These are phyloP conservation scores for Syzygium grande DNA, from an alignment of 345 rosid genomes.

Conservation along the genomic window DNA sequence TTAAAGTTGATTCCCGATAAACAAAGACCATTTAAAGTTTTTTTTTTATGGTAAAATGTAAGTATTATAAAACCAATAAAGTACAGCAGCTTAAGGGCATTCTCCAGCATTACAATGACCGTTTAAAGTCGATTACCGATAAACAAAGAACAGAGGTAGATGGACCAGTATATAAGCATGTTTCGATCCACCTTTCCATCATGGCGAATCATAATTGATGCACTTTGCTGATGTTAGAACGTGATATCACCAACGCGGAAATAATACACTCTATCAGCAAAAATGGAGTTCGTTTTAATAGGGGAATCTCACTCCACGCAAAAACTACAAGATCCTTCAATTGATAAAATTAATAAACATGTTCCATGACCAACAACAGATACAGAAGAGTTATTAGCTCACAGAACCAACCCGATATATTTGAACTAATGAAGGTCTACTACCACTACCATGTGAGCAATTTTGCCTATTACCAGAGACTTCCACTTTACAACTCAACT, in stretches of 20 bases:
- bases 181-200: neutral
- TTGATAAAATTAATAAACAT: neutral
- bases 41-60: too few species aligned
- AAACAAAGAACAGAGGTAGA: neutral
- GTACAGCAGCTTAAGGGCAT: too few species aligned
- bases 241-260: too few species aligned
- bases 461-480: neutral
- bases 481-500: slow-evolving; percentile 7
- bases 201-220: neutral
- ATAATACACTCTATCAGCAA: too few species aligned
- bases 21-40: too few species aligned
- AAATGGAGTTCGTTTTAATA: neutral
- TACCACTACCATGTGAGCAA: neutral
- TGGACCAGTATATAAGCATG: neutral
- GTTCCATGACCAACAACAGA: neutral
- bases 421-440: neutral
- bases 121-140: neutral
- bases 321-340: neutral
- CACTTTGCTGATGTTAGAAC: neutral
- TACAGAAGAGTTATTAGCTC: neutral
- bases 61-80: too few species aligned
- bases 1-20: neutral
- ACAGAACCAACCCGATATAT: neutral
- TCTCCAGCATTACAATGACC: too few species aligned
- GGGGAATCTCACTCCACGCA: neutral